phyloP scores from a whole-genome alignment of 2,329 filamentous ascomycete genomes.

The Bertia moriformis region DNA sequence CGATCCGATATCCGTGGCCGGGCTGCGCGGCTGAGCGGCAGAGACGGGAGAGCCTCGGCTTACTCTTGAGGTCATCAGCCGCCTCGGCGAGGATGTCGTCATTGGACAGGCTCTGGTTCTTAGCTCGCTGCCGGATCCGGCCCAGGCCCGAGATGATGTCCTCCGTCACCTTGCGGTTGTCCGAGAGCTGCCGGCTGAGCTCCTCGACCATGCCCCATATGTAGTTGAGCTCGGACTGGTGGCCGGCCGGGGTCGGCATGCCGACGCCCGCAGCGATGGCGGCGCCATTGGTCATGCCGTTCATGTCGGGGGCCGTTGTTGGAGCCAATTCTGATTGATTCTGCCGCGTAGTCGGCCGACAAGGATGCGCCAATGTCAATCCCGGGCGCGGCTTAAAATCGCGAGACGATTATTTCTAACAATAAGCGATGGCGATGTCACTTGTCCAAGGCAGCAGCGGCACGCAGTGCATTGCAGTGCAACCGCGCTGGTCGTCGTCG shows the following conservation, averaged over 20 bases:
- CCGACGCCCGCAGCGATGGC: constrained; percentile 24
- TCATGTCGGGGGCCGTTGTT: no score
- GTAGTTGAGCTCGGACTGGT: constrained; percentile 54
- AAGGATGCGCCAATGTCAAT: no score
- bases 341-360: no score
- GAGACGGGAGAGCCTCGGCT: constrained; percentile 5
- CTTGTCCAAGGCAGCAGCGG: no score
- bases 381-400: no score
- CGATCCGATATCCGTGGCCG: neutral
- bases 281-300: constrained; percentile 13
- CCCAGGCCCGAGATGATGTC: constrained; percentile 50
- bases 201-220: constrained; percentile 57
- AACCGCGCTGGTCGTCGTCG: no score
- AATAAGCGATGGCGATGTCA: no score
- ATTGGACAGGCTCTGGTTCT: constrained; percentile 34
- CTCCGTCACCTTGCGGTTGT: constrained; percentile 45
- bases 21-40: neutral
- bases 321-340: no score
- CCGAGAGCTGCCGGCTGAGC: constrained; percentile 45
- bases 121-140: constrained; percentile 40
- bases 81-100: constrained; percentile 41
- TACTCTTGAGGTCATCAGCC: constrained; percentile 41
- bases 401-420: no score
- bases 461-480: no score
- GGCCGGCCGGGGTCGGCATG: constrained; percentile 48